Evolutionary conservation across 2,329 filamentous ascomycete genomes (phyloP).

Genomic region (Allantophomopsis lycopodina): DNA sequence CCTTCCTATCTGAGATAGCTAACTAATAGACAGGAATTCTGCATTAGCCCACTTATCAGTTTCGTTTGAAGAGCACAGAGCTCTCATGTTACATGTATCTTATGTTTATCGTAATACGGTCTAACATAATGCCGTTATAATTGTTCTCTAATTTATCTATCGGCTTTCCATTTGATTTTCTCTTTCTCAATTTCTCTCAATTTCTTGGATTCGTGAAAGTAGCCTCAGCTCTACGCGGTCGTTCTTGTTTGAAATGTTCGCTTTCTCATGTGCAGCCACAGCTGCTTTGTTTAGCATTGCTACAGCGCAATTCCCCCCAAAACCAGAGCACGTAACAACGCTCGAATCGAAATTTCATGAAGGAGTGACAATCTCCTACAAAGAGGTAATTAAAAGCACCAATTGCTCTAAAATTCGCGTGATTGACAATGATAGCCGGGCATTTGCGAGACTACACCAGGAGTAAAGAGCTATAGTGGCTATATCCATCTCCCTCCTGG

Average conservation of each 20-base stretch:
- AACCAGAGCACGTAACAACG: slow-evolving; percentile 3
- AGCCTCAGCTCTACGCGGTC: no score
- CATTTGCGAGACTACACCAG: slow-evolving; percentile 5
- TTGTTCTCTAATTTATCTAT: no score
- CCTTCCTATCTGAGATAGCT: no score
- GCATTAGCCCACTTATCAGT: no score
- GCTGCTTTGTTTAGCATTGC: background rate
- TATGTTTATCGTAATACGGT: no score
- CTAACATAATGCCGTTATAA: no score
- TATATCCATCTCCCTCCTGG: slow-evolving; percentile 6
- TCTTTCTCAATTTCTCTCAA: no score
- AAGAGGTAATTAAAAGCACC: slow-evolving; percentile 1
- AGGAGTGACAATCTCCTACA: slow-evolving; percentile 6
- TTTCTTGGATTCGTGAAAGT: no score
- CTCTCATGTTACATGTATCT: no score
- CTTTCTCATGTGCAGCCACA: background rate
- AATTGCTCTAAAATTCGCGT: background rate
- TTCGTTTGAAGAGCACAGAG: no score
- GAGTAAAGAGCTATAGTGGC: slow-evolving; percentile 5
- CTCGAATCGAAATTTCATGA: slow-evolving; percentile 6
- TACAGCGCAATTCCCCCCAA: slow-evolving; percentile 3
- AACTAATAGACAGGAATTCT: no score
- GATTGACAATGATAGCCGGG: slow-evolving; percentile 1
- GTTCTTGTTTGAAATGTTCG: background rate
- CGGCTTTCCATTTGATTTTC: no score